Base-by-base conservation (phyloP, 1,139 yeast genomes). In the Sugiyamaella grinbergsii region DNA sequence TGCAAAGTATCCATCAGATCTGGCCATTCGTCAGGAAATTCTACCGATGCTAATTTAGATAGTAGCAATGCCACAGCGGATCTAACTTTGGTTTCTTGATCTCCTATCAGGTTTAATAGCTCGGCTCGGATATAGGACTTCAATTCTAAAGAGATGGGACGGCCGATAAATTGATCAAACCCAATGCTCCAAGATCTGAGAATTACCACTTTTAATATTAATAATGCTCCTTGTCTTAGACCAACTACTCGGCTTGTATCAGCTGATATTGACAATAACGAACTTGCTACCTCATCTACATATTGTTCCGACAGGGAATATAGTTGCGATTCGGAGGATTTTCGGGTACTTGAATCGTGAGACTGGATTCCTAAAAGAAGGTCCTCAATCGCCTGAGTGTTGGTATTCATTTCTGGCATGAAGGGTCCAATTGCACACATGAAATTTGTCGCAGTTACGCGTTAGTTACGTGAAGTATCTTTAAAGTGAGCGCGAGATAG, bases 1-100 rank as follows among this genome's bases (percentile, higher is more conserved):
- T 37, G 80, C 44, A 86, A 64, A 11, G 68, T 63, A 18, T 71
- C 69, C 52, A 91, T 65, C 42, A 93, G 72, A 26, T 75, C 77
- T 0, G 97, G 96, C 98, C 98, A 93, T 63, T 89, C 95, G 62
- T 93, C 98, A 0, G 98, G 98, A 63, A 81, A 91, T 63, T 93
- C 98, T 1, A 84, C 86, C 1, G 88, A 85, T 0, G 96, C 91
- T 20, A 93, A 86, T 61, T 86, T 95, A 1, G 87, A 86, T 22
- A 89, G 79, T 11, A 88, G 83, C 58, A 88, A 83, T 0, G 93
- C 82, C 2, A 86, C 80, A 45, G 87, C 79, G 33, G 77, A 77
- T 54, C 90, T 73, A 15, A 90, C 71, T 61, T 85, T 85, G n/a
- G 85, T 73, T 54, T 78, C 77, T 0, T 73, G 64, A 6, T 76